Base-by-base conservation (phyloP, 116 monocot genomes). In the Cymodocea nodosa region DNA sequence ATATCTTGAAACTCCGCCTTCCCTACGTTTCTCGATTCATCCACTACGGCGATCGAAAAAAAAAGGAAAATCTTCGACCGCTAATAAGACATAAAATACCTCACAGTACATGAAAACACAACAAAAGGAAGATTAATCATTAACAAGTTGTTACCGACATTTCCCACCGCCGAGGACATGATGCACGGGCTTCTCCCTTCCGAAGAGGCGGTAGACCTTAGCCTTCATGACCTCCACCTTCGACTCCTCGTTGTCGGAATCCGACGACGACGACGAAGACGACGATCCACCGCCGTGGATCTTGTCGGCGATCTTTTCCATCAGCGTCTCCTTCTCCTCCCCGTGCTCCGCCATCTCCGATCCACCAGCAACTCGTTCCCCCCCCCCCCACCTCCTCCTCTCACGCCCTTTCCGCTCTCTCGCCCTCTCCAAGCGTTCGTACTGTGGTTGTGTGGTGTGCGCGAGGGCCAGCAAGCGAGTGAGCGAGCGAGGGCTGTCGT, bases 81-180 rank as follows among this genome's bases (percentile, higher is more conserved):
- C 17, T 11, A 59, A 11, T 10, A 7, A 59, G 24, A 59, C 20
- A 23, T 25, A 24, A 59, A 19, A 63, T 30, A 30, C 30, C 30
- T 30, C 1, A 30, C 3, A 30, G 30, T 30, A 30, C 30, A 30
- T 30, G 17, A n/a, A 66, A 52, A 51, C 16, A 11, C 66, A 39
- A 52, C 34, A 30, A 25, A 66, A 15, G 24, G 34, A 23, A 52
- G 8, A 11, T 16, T 2, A 51, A 65, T 22, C 8, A 11, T 15
- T 9, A 22, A 15, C 9, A 51, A 19, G 22, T 4, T 44, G 7
- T 51, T 25, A 48, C 20, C 69, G 4, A 92, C 92, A 68, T 68
- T 87, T 87, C 39, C 92, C 87, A 60, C 85, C 88, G 49, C 92
- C 92, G 51, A 88, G 74, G 51, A 88, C 79, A 15, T 59, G 18